Base-by-base conservation (phyloP, 495 filamentous ascomycete species). In the Talaromyces borbonicus region DNA sequence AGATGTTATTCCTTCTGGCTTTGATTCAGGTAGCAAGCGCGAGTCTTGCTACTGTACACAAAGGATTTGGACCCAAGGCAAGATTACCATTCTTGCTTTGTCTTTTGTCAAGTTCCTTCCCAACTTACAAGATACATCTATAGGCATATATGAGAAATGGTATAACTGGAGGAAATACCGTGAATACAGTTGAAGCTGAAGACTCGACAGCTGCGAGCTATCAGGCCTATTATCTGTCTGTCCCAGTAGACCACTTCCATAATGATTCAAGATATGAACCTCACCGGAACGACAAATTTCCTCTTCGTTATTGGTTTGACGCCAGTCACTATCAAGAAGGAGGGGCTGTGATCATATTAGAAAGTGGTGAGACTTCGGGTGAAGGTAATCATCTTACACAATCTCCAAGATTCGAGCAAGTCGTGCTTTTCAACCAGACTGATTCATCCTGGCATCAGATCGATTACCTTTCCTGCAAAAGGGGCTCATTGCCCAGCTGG, bases 201-300 rank as follows among this genome's bases (percentile, higher is more conserved):
- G n/a, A 18, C 1, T 23, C 27, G 27, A 59, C 24, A 43, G 22
- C 38, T 24, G 19, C 4, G 3, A 54, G 76, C 12, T 81, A 79
- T 54, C 70, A 77, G 38, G 70, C 61, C 11, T 68, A 80, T 62
- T 80, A 78, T 52, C 59, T 88, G 52, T 72, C 75, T 5, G 77
- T 80, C 1, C 83, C 83, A 16, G 65, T 87, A 26, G 83, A 89
- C 61, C 81, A 87, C 53, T 89, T 85, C 66, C 80, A 78, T 60
- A 83, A 85, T 58, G 76, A 83, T 48, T 70, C 76, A 7, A 57
- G 60, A 35, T 87, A 87, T 54, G 79, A 75, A 54, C 82, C 83
- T n/a, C 82, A 87, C 59, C 68, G 66, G 31, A 56, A 75, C 43
- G 77, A 49, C 22, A 71, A 58, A 2, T 85, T 84, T 53, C 54